Conservation (phyloP, 192 early-diverging fungal species). For the Phlyctochytrium planicorne region DNA sequence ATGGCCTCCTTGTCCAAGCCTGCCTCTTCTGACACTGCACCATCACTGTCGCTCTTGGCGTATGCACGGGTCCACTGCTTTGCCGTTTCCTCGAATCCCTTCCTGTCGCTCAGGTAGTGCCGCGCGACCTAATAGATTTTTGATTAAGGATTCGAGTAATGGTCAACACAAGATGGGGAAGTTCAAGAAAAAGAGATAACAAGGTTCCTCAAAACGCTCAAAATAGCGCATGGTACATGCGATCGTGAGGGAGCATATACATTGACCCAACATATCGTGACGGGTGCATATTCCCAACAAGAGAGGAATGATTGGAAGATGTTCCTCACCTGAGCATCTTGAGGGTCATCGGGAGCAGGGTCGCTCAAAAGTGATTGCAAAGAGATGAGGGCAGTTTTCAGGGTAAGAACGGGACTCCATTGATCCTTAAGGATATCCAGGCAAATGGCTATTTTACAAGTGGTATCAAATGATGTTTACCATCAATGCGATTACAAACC, state of each 20-base stretch:
- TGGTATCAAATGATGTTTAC: neutral
- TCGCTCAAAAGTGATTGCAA: slow-evolving; percentile 52
- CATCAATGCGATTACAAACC: slow-evolving; percentile 25
- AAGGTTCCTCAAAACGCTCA: too few relatives aligned
- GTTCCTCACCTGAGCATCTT: slow-evolving; percentile 47
- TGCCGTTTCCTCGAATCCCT: slow-evolving; percentile 47
- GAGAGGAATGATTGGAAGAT: too few relatives aligned
- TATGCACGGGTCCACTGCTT: slow-evolving; percentile 47
- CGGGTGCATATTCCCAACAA: too few relatives aligned
- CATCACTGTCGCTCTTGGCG: slow-evolving; percentile 23
- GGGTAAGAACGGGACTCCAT: slow-evolving; percentile 56
- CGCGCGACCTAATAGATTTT: slow-evolving; percentile 50
- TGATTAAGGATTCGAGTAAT: too few relatives aligned
- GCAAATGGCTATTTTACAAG: slow-evolving; percentile 30
- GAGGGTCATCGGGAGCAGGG: slow-evolving; percentile 54
- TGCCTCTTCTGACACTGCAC: slow-evolving; percentile 24
- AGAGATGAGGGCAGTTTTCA: slow-evolving; percentile 56
- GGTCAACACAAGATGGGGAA: too few relatives aligned
- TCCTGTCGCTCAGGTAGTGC: slow-evolving; percentile 43
- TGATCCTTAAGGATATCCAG: slow-evolving; percentile 56
- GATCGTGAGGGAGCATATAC: too few relatives aligned
- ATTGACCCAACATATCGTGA: too few relatives aligned
- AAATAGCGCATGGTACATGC: too few relatives aligned
- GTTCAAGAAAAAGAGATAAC: too few relatives aligned
- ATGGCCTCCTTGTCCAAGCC: slow-evolving; percentile 43